phyloP scores from a whole-genome alignment of 495 filamentous ascomycete genomes.

The Schizothecium vesticola region DNA sequence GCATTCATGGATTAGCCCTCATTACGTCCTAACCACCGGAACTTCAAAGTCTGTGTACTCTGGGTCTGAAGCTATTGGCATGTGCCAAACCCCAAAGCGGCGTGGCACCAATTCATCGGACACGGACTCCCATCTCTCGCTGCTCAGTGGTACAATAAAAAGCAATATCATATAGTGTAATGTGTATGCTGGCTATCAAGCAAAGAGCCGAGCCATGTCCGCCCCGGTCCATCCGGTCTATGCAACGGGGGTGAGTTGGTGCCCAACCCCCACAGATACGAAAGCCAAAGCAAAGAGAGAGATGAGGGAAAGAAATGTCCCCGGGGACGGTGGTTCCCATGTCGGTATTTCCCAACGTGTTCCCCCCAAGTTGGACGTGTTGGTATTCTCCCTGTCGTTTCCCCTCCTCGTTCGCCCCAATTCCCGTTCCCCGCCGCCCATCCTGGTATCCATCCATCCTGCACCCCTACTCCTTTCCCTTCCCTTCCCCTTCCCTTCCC shows the following conservation, averaged over 20 bases:
- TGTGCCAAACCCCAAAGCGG: not conserved
- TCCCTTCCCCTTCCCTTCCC: not conserved
- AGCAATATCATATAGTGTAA: not conserved
- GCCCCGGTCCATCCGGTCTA: not conserved
- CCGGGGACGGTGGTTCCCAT: not conserved
- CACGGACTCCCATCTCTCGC: no score
- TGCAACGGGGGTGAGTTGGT: not conserved
- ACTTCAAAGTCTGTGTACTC: no score
- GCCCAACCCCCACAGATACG: not conserved
- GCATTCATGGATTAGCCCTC: not conserved
- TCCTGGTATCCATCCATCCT: conserved; percentile 3
- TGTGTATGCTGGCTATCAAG: not conserved
- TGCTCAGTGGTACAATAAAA: not conserved
- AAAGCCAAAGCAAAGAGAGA: not conserved
- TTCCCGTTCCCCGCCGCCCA: not conserved
- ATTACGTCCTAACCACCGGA: not conserved
- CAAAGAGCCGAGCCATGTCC: not conserved
- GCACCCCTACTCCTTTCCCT: not conserved
- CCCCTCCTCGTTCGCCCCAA: not conserved
- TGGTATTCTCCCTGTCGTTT: not conserved
- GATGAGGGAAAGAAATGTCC: not conserved
- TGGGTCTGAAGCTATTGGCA: not conserved
- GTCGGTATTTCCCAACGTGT: no score
- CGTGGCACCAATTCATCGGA: no score
- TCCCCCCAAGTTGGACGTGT: no score